These are phyloP conservation scores for Bothriochloa decipiens DNA, from an alignment of 176 grass and related monocot genomes.

Conservation along the genomic window DNA sequence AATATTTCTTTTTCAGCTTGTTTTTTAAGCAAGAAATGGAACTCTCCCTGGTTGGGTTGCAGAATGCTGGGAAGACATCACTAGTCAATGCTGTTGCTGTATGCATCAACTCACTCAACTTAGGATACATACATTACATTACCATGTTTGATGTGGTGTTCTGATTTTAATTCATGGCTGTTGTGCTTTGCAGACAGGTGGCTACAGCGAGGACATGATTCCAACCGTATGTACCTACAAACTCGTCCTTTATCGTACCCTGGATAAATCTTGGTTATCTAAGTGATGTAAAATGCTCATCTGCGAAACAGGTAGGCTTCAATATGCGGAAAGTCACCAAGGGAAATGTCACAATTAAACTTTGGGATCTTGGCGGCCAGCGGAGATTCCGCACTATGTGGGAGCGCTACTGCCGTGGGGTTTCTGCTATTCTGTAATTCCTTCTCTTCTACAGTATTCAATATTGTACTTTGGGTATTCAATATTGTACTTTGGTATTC, in stretches of 20 bases:
- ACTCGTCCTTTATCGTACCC: slow-evolving; percentile 20
- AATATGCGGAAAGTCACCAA: slow-evolving; percentile 99
- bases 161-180: slow-evolving; percentile 47
- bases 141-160: slow-evolving; percentile 36
- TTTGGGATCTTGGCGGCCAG: slow-evolving; percentile 99
- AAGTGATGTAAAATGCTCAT: slow-evolving; percentile 31
- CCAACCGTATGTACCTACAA: slow-evolving; percentile 72
- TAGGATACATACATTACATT: slow-evolving; percentile 37
- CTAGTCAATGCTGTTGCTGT: slow-evolving; percentile 95
- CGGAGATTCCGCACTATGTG: slow-evolving; percentile 97
- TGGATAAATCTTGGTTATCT: slow-evolving; percentile 2
- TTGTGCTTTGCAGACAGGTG: slow-evolving; percentile 77
- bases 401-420: slow-evolving; percentile 97
- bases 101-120: slow-evolving; percentile 40
- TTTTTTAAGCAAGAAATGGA: slow-evolving; percentile 99
- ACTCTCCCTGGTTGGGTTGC: slow-evolving; percentile 88
- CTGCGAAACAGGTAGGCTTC: slow-evolving; percentile 79
- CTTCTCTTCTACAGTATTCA: background rate
- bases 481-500: background rate
- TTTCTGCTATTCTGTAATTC: slow-evolving; percentile 94
- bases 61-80: slow-evolving; percentile 98
- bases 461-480: background rate
- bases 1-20: slow-evolving; percentile 54
- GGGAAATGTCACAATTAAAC: slow-evolving; percentile 99
- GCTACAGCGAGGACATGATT: slow-evolving; percentile 99